Percentiles rank a stretch among this genome's conserved stretches.
phyloP scores from a whole-genome alignment of 176 grass and related monocot genomes.

The Phragmites australis region DNA sequence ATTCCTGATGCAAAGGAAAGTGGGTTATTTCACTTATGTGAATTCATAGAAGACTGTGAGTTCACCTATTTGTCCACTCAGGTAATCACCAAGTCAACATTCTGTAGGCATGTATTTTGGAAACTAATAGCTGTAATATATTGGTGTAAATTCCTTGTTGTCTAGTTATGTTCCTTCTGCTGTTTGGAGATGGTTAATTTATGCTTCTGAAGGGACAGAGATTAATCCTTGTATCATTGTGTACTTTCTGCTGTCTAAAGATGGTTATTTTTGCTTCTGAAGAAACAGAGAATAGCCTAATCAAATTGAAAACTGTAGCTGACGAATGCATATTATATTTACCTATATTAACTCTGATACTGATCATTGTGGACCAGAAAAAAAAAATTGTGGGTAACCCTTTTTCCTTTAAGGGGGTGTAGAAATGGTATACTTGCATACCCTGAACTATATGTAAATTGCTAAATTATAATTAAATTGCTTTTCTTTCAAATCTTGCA shows the following conservation, averaged over 20 bases:
- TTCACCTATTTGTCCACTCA: constrained; percentile 98
- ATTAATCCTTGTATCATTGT: background rate
- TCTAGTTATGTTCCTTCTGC: constrained; percentile 1
- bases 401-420: background rate
- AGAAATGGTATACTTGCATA: background rate
- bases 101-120: constrained; percentile 4
- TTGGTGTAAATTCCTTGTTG: background rate
- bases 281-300: background rate
- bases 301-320: constrained; percentile 5
- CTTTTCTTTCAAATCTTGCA: constrained; percentile 4
- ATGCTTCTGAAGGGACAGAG: background rate
- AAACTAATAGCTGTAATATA: background rate
- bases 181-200: background rate
- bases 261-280: constrained; percentile 5
- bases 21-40: constrained; percentile 96
- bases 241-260: background rate
- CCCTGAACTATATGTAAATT: constrained; percentile 4
- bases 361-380: background rate
- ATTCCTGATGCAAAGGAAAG: constrained; percentile 99
- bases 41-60: constrained; percentile 99
- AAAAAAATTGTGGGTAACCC: background rate
- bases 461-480: constrained; percentile 28
- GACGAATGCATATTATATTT: constrained; percentile 3
- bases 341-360: background rate
- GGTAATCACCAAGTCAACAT: constrained; percentile 48